Evolutionary conservation across 2,329 filamentous ascomycete species (phyloP).

Genomic region (Acrocalymma vagum): DNA sequence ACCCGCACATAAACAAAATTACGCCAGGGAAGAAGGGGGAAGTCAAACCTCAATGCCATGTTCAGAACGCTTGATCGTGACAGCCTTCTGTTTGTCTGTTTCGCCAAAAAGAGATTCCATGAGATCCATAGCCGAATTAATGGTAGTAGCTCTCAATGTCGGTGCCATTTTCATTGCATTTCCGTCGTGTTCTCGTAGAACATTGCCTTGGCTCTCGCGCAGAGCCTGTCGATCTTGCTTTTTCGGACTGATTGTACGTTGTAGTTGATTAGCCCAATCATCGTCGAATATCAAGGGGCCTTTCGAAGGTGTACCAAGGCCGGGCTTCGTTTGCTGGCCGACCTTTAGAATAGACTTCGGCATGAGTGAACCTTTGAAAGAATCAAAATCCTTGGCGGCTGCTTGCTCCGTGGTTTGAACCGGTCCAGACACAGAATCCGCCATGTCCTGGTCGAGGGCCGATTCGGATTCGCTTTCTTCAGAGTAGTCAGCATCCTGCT

Average conservation of each 20-base stretch:
- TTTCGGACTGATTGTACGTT: conserved; percentile 90
- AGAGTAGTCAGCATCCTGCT: conserved; percentile 68
- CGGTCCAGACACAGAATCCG: conserved; percentile 77
- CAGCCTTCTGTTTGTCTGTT: conserved; percentile 61
- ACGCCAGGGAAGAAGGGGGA: conserved; percentile 51
- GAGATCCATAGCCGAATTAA: conserved; percentile 89
- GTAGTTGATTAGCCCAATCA: conserved; percentile 93
- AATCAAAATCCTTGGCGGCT: conserved; percentile 44
- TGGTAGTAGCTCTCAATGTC: conserved; percentile 61
- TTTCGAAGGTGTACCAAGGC: conserved; percentile 63
- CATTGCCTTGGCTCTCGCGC: conserved; percentile 69
- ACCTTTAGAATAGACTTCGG: conserved; percentile 61
- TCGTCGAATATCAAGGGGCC: conserved; percentile 68
- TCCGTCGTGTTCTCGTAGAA: conserved; percentile 59
- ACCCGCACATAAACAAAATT: conserved; percentile 32
- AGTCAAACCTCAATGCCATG: conserved; percentile 90
- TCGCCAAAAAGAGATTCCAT: conserved; percentile 94
- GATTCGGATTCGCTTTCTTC: conserved; percentile 76
- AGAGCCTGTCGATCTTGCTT: conserved; percentile 87
- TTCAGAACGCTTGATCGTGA: conserved; percentile 57
- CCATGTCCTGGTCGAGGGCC: conserved; percentile 75
- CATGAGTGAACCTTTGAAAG: conserved; percentile 43
- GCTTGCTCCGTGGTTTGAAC: conserved; percentile 80
- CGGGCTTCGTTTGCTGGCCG: conserved; percentile 38
- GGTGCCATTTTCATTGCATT: conserved; percentile 42